Base-by-base conservation (phyloP, 768 basidiomycete species). In the Mycena kentingensis region DNA sequence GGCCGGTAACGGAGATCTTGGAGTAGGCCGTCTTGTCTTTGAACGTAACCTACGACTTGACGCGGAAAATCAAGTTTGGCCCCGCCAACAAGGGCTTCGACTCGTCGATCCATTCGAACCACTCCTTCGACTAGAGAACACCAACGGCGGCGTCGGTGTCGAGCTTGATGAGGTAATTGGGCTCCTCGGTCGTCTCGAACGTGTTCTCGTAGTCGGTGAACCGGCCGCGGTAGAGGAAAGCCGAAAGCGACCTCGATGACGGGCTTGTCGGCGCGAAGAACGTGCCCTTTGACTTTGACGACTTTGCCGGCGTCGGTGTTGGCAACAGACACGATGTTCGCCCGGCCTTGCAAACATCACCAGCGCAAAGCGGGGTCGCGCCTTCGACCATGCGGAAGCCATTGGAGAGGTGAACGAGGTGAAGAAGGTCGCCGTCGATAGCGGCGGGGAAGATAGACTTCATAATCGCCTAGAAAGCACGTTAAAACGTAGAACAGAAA, bases 81-180 rank as follows among this genome's bases (percentile, higher is more conserved):
- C 95, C 94, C 7, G 88, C 81, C 36, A 82, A 73, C 42, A 95
- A 84, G 22, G 93, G 88, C 50, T 80, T 79, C 5, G 83, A 74
- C 37, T 90, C 84, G 63, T 96, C 87, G 46, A 89, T 86, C 96
- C 95, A 98, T 43, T 87, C 84, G 72, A 98, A 94, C 97, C 97
- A 99, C 66, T 96, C 90, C 75, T 99, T 99, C 39, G 91, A 92
- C 66, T 89, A 84, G 5, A 99, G 76, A 16, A 98, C 91, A 34
- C 93, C 94, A 58, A 98, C 86, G 27, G 80, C 81, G 2, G 92
- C 89, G 58, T 93, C 87, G 5, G 79, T 85, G 27, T 78, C 74
- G 52, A 97, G 65, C 28, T 85, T 77, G 16, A n/a, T n/a, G n/a
- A n/a, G n/a, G n/a, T n/a, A n/a, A n/a, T n/a, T n/a, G n/a, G n/a